These are phyloP conservation scores for Delitschia confertaspora DNA, from an alignment of 495 filamentous ascomycete genomes.

Conservation along the genomic window DNA sequence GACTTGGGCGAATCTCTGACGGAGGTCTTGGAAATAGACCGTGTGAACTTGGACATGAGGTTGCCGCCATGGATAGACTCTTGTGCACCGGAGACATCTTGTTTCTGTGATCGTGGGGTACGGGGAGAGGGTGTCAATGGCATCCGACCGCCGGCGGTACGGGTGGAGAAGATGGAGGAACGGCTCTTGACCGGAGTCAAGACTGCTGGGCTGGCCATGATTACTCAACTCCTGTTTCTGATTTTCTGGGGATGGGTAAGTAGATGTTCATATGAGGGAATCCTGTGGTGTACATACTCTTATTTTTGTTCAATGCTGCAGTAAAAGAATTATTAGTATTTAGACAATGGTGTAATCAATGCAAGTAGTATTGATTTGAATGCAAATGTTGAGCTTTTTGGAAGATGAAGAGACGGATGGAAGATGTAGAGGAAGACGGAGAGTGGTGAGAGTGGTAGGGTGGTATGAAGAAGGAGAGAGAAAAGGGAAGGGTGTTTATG, in stretches of 20 bases:
- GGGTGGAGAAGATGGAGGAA: constrained; percentile 81
- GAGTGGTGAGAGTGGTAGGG: constrained; percentile 19
- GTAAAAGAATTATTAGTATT: constrained; percentile 24
- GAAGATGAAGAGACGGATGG: constrained; percentile 22
- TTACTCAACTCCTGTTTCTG: constrained; percentile 18
- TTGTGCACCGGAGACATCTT: constrained; percentile 44
- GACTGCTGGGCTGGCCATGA: constrained; percentile 81
- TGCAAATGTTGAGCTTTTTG: constrained; percentile 31
- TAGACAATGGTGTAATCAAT: constrained; percentile 27
- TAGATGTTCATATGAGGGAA: no score
- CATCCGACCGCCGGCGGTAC: constrained; percentile 88
- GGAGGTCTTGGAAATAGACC: constrained; percentile 49
- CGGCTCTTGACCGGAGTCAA: constrained; percentile 92
- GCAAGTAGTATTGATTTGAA: constrained; percentile 34
- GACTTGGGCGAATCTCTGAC: constrained; percentile 82
- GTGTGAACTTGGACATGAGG: constrained; percentile 63
- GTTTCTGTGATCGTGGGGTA: constrained; percentile 52
- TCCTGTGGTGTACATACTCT: no score
- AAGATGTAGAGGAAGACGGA: constrained; percentile 24
- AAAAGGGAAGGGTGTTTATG: constrained; percentile 10
- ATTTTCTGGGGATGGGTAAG: no score
- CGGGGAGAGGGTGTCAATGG: constrained; percentile 72
- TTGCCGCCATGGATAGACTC: constrained; percentile 59
- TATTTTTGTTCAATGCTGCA: no score
- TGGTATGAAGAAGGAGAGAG: constrained; percentile 17